A percentile compares a stretch with the other conserved stretches of the same genome.
Conservation (phyloP, 2,329 filamentous ascomycete genomes). For the Lecanicillium sp. region DNA sequence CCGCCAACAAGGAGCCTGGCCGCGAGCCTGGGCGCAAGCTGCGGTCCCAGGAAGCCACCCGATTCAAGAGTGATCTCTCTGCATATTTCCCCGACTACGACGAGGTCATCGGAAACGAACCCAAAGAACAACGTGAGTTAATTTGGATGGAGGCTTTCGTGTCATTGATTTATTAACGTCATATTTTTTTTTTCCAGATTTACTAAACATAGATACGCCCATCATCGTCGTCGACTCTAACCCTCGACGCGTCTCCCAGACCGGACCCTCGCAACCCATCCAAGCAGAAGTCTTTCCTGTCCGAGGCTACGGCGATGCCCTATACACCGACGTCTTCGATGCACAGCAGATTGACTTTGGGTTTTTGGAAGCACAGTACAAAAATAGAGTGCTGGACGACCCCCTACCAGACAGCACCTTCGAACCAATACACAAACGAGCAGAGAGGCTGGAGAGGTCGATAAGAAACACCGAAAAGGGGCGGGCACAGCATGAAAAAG, state of each 20-base stretch:
- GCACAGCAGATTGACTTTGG: constrained; percentile 51
- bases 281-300: constrained; percentile 31
- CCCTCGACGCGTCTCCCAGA: constrained; percentile 25
- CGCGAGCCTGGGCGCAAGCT: constrained; percentile 68
- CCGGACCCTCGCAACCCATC: constrained; percentile 22
- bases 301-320: constrained; percentile 48
- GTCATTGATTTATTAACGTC: not conserved
- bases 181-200: constrained; percentile 47
- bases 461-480: constrained; percentile 60
- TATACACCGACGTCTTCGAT: constrained; percentile 52
- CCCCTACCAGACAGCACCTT: constrained; percentile 52
- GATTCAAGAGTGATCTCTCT: constrained; percentile 86
- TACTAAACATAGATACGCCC: constrained; percentile 65
- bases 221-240: constrained; percentile 62
- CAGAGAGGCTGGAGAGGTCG: constrained; percentile 54
- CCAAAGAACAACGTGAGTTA: constrained; percentile 66
- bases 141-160: too few relatives aligned
- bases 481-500: constrained; percentile 60
- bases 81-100: constrained; percentile 93
- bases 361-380: constrained; percentile 43
- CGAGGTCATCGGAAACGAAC: constrained; percentile 82
- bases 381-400: constrained; percentile 41
- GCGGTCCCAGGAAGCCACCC: constrained; percentile 76
- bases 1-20: constrained; percentile 54
- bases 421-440: constrained; percentile 49